Percentiles rank a stretch among this genome's conserved stretches.
Conservation (phyloP, 164 flowering plant species). For the Magnolia kwangsiensis region DNA sequence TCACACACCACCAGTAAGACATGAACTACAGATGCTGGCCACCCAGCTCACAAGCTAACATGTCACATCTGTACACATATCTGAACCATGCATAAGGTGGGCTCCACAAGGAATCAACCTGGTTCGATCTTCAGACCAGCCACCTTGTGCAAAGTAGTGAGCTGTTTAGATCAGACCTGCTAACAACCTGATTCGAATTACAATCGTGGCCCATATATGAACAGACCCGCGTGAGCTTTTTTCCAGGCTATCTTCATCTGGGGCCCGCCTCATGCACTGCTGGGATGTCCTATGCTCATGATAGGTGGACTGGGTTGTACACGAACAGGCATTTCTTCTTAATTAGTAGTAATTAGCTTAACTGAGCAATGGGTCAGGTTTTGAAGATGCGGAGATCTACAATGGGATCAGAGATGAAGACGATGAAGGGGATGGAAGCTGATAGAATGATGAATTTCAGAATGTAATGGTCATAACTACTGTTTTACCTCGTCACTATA, state of each 20-base stretch:
- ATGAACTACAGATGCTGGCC: neutral
- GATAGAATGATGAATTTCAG: neutral
- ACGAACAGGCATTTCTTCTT: neutral
- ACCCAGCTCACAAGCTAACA: neutral
- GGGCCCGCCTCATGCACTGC: neutral
- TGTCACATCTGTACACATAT: no score
- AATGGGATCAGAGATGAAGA: constrained; percentile 1
- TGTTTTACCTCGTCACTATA: neutral
- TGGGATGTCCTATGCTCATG: neutral
- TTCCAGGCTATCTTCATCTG: neutral
- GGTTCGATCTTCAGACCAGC: neutral
- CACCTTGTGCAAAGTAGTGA: neutral
- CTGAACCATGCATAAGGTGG: no score
- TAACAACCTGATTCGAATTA: neutral
- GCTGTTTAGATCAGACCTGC: neutral
- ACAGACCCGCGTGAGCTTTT: neutral
- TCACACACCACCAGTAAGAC: neutral
- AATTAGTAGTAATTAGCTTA: neutral
- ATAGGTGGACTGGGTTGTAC: neutral
- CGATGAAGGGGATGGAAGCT: constrained; percentile 3
- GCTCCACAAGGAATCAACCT: no score
- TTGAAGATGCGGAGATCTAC: constrained; percentile 10
- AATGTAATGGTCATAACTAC: neutral
- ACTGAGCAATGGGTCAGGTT: constrained; percentile 1
- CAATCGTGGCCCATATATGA: neutral